Conservation (phyloP, 2,329 filamentous ascomycete genomes). For the Botrytis fragariae region DNA sequence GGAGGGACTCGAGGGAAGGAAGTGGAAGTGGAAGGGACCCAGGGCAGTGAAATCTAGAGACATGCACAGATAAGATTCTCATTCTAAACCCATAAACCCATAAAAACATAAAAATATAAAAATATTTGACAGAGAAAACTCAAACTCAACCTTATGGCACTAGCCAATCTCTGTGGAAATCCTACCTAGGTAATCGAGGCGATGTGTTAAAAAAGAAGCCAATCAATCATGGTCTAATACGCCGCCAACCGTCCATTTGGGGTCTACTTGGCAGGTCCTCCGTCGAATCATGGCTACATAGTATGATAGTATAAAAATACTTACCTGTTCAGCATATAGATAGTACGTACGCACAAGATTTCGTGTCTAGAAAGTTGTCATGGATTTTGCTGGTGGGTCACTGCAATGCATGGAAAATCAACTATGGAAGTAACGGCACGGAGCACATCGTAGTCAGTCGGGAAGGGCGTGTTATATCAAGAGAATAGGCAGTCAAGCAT, state of each 20-base stretch:
- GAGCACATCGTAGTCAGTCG: background rate
- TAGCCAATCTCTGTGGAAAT: background rate
- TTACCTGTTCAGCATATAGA: background rate
- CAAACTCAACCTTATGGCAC: conserved; percentile 1
- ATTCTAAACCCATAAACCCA: background rate
- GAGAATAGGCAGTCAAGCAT: background rate
- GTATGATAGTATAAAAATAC: background rate
- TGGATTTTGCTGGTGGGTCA: background rate
- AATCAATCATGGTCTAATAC: background rate
- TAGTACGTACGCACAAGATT: background rate
- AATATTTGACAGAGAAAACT: background rate
- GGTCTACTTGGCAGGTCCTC: background rate
- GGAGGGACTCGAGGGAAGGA: background rate
- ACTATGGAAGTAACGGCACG: conserved; percentile 10
- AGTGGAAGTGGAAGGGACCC: background rate
- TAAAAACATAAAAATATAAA: background rate
- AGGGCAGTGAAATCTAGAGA: background rate
- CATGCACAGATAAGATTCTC: background rate
- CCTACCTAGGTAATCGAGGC: background rate
- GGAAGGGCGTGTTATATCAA: background rate
- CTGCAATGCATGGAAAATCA: background rate
- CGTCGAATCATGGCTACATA: background rate
- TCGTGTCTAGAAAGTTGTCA: background rate
- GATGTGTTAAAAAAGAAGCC: background rate
- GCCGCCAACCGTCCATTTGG: background rate